phyloP scores from a whole-genome alignment of 768 basidiomycete genomes.

The Cyclocybe aegerita region DNA sequence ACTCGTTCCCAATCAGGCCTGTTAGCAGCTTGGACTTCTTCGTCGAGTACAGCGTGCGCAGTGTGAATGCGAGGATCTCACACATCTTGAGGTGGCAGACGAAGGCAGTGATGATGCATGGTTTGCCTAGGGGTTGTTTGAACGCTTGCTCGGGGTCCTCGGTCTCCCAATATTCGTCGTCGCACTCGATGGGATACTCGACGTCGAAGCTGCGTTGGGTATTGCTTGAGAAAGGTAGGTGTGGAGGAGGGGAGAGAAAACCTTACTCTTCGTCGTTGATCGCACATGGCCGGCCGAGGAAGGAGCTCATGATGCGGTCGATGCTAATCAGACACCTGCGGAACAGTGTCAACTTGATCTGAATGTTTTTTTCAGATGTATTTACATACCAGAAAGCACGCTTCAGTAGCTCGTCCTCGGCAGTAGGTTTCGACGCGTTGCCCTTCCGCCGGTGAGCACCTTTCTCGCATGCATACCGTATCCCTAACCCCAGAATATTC shows the following conservation, averaged over 20 bases:
- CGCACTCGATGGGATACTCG: slow-evolving; percentile 62
- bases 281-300: slow-evolving; percentile 64
- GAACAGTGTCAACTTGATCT: not conserved
- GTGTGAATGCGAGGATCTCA: slow-evolving; percentile 61
- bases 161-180: slow-evolving; percentile 47
- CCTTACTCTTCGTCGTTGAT: slow-evolving; percentile 74
- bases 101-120: slow-evolving; percentile 54
- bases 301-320: slow-evolving; percentile 38
- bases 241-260: no score
- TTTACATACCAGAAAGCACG: slow-evolving; percentile 49
- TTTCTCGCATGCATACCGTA: slow-evolving; percentile 63
- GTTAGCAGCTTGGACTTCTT: slow-evolving; percentile 38
- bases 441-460: slow-evolving; percentile 56
- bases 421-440: slow-evolving; percentile 26
- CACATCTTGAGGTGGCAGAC: slow-evolving; percentile 52
- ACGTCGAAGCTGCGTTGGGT: slow-evolving; percentile 55
- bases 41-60: slow-evolving; percentile 56
- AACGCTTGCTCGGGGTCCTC: slow-evolving; percentile 48
- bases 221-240: no score
- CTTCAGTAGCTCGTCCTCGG: slow-evolving; percentile 63
- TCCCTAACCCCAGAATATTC: slow-evolving; percentile 54
- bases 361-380: not conserved
- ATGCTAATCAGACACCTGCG: slow-evolving; percentile 29
- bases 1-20: slow-evolving; percentile 49
- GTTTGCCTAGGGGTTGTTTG: slow-evolving; percentile 62